Evolutionary conservation across 2,329 filamentous ascomycete genomes (phyloP).

Genomic region (Curvularia hawaiiensis): DNA sequence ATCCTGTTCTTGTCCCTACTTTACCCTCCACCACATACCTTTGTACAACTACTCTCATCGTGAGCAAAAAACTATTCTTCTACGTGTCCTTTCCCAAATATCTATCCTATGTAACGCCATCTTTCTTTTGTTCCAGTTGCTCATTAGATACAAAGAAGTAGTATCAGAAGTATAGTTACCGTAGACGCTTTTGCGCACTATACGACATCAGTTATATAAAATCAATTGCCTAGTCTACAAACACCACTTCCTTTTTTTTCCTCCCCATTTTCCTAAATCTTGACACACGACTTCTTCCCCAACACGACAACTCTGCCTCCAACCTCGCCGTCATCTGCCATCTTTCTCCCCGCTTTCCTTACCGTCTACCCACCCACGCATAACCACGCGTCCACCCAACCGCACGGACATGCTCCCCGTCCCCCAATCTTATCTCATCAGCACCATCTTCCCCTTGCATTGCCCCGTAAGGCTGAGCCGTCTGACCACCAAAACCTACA

Average conservation of each 20-base stretch:
- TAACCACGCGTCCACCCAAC: not conserved
- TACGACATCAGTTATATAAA: not conserved
- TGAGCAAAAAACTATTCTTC: not conserved
- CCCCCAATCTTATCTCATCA: not conserved
- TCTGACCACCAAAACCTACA: not conserved
- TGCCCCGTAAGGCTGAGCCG: not conserved
- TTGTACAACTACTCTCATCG: slow-evolving; percentile 22
- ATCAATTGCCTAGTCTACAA: not conserved
- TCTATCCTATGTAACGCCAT: not conserved
- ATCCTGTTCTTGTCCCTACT: not conserved
- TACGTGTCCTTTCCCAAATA: not conserved
- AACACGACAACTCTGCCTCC: not conserved
- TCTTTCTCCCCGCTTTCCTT: not conserved
- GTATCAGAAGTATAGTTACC: not conserved
- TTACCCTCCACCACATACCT: slow-evolving; percentile 11
- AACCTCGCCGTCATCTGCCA: not conserved
- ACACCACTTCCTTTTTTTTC: not conserved
- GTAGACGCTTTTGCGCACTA: not conserved
- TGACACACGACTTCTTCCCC: not conserved
- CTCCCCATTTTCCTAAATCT: too few species aligned
- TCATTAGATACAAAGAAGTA: not conserved
- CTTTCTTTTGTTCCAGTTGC: not conserved
- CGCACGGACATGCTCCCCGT: not conserved
- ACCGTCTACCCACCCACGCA: not conserved
- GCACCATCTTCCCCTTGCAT: not conserved